A percentile compares a stretch with the other conserved stretches of the same genome.
Conservation (phyloP, 1,284 basidiomycete genomes). For the Anthracocystis walkeri region DNA sequence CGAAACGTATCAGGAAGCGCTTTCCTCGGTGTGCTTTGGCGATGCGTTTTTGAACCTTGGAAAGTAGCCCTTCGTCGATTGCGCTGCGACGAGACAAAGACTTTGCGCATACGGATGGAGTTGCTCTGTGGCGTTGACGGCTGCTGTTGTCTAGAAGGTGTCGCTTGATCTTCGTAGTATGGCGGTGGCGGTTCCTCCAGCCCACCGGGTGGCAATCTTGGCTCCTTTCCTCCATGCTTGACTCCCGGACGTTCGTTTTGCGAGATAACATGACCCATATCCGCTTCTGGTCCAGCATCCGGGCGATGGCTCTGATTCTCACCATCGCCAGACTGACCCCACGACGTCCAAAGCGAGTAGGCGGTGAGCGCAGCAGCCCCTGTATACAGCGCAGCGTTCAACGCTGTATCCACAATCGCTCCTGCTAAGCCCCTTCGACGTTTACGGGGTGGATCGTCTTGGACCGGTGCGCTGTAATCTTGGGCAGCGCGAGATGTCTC, state of each 20-base stretch:
- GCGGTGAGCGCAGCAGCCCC: constrained; percentile 59
- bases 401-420: constrained; percentile 52
- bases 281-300: constrained; percentile 29
- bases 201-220: constrained; percentile 19
- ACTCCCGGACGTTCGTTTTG: constrained; percentile 6
- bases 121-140: constrained; percentile 21
- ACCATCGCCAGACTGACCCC: constrained; percentile 37
- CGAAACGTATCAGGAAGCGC: constrained; percentile 20
- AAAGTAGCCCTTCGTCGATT: constrained; percentile 43
- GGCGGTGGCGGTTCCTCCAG: constrained; percentile 53
- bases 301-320: constrained; percentile 34
- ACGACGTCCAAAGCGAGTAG: constrained; percentile 54
- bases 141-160: constrained; percentile 6
- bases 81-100: constrained; percentile 49
- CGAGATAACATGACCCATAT: constrained; percentile 36
- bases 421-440: constrained; percentile 50
- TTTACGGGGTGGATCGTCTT: constrained; percentile 44
- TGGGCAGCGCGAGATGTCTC: constrained; percentile 24
- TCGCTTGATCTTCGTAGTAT: constrained; percentile 29
- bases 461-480: not conserved
- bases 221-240: constrained; percentile 3
- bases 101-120: constrained; percentile 25
- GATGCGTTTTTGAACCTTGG: constrained; percentile 28
- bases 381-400: constrained; percentile 56
- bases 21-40: constrained; percentile 36